Evolutionary conservation across 306 rosid genomes (phyloP).

Genomic region (Fagus sylvatica): DNA sequence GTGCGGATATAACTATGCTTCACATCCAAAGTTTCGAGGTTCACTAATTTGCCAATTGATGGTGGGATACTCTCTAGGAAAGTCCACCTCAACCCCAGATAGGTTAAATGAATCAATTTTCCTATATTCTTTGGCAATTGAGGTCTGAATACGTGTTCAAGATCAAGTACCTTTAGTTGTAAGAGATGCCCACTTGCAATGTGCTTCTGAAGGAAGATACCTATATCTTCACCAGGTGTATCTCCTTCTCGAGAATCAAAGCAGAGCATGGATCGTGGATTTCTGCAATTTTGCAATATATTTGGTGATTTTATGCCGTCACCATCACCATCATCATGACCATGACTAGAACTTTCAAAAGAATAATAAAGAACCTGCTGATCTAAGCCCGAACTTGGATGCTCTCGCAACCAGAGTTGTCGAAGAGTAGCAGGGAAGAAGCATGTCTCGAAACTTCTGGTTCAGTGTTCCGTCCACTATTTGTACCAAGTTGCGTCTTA

Average conservation of each 20-base stretch:
- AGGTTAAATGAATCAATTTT: conserved; percentile 22
- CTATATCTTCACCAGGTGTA: conserved; percentile 34
- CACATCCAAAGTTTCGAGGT: conserved; percentile 40
- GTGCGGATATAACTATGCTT: conserved; percentile 34
- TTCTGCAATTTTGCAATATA: no score
- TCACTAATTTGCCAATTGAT: conserved; percentile 22
- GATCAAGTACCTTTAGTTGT: not conserved
- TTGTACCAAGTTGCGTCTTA: conserved; percentile 13
- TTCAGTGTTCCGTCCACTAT: conserved; percentile 13
- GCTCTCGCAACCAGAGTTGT: no score
- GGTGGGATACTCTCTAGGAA: conserved; percentile 27
- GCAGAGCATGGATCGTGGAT: no score
- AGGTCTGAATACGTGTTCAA: conserved; percentile 36
- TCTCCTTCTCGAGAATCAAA: conserved; percentile 23
- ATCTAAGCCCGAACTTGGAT: no score
- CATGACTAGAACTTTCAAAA: no score
- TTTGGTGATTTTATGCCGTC: no score
- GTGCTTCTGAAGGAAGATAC: conserved; percentile 18
- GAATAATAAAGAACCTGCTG: no score
- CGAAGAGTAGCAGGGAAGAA: not conserved
- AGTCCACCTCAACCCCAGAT: conserved; percentile 43
- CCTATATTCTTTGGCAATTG: conserved; percentile 24
- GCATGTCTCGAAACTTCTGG: conserved; percentile 11
- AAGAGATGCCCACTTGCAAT: conserved; percentile 9
- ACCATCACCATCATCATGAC: no score